Evolutionary conservation across 2,329 filamentous ascomycete species (phyloP), one percentile per base, ranked within the genome.

Genomic region (Cladobotryum protrusum): DNA sequence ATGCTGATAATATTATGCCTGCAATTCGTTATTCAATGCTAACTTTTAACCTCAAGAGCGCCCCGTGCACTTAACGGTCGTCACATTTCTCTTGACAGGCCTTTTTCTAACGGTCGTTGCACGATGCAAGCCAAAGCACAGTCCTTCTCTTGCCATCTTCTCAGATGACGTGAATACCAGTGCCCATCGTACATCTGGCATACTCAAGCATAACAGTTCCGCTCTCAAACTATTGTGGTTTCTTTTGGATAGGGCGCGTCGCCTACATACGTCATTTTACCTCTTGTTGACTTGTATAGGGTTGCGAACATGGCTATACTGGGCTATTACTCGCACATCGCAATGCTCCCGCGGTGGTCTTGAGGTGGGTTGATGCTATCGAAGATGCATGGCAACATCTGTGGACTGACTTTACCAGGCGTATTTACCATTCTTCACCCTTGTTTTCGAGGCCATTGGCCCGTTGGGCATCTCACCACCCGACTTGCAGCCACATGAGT

Each of bases 51-150:
- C 4, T 9, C 24, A 33, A 67, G 67, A 68, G 46, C 61, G 65
- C 8, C 65, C 65, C 3, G 56, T 69, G 14, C 67, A 69, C 40
- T 63, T 68, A 48, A 65, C 67, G 18, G 55, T 68, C 47, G 20
- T 63, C 37, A 50, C 50, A 18, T 42, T 54, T 4, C 11, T 46
- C 2, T 14, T 45, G 2, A 49, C 36, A 9, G 47, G 36, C 1
- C 1, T 49, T 11, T 36, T 24, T 6, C 11, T 52, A 15, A 15
- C 48, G 2, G 42, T 5, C 4, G 34, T 34, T 13, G 33, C 42
- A 4, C 40, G 47, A 34, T 43, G 46, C 47, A 33, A 44, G 19
- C 8, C 36, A 3, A 49, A 19, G 8, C 1, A 19, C 2, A 8
- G 4, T 4, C 42, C 13, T 19, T 18, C 17, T 13, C 43, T 52